Evolutionary conservation across 495 filamentous ascomycete species (phyloP), one percentile per base, ranked within the genome.

Genomic region (Hyaloscypha variabilis): DNA sequence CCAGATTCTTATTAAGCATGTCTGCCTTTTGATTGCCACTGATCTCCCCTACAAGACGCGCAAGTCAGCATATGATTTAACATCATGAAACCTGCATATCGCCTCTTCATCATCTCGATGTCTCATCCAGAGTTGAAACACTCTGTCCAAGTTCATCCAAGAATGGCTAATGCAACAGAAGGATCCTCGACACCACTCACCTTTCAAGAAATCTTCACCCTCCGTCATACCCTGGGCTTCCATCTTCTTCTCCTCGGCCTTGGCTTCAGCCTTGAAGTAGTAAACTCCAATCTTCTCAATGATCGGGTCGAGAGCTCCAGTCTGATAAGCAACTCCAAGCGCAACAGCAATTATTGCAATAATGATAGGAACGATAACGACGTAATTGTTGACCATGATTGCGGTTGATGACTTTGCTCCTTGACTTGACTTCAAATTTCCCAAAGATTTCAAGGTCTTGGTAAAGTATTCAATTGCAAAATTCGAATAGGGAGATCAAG

Each of bases 181-280:
- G 39, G 19, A 46, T 17, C 39, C 8, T 6, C 3, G 39, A 42
- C 6, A 3, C 42, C 4, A 54, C 63, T 17, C 53, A 68, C 66
- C 23, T 26, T 57, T 54, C 1, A 72, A 26, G 58, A 72, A 69
- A 58, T 69, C 67, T 28, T 69, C 36, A 30, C 69, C 69, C 50
- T 72, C 67, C 29, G 64, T 72, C 69, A 69, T 55, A 66, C 72
- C 64, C 81, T 80, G 69, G 81, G 79, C 73, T 83, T 72, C 74
- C 83, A 69, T 68, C 77, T 71, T 77, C 82, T n/a, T 79, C 74
- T 63, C 73, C 74, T 69, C 67, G 13, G 67, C 70, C 61, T 67
- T 62, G 5, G 64, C 67, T 60, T 72, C 62, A 4, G 67, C 70
- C 54, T 72, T 67, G 62, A 72, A 66, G 24, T 67, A 31, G 34